These are phyloP conservation scores for Lactifluus hygrophoroides DNA, from an alignment of 768 basidiomycete genomes.

Conservation along the genomic window DNA sequence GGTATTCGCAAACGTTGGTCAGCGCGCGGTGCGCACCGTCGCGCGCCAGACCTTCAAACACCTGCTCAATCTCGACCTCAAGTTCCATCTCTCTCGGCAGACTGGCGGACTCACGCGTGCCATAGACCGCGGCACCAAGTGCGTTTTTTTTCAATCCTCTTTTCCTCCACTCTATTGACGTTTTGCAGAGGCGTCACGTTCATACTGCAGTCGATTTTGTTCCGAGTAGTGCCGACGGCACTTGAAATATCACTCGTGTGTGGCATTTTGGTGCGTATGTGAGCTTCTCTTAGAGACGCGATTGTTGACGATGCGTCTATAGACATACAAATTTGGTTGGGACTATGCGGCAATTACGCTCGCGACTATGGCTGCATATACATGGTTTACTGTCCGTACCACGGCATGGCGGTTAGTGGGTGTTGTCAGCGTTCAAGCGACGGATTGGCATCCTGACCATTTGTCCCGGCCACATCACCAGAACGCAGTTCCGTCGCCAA, in stretches of 20 bases:
- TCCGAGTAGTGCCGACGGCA: constrained; percentile 93
- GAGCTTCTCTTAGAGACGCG: not conserved
- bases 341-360: constrained; percentile 91
- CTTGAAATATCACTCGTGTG: constrained; percentile 95
- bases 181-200: constrained; percentile 84
- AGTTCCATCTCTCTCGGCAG: constrained; percentile 87
- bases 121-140: constrained; percentile 98
- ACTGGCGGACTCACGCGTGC: constrained; percentile 95
- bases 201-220: constrained; percentile 84
- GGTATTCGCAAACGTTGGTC: constrained; percentile 92
- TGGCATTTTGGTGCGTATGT: constrained; percentile 73
- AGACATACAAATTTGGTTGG: constrained; percentile 98
- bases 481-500: constrained; percentile 87
- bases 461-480: constrained; percentile 25
- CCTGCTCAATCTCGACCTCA: constrained; percentile 80
- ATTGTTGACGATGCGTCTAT: not conserved
- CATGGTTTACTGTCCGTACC: constrained; percentile 95
- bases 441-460: not conserved
- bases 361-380: constrained; percentile 79
- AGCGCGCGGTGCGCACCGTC: constrained; percentile 88
- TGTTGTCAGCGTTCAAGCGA: not conserved
- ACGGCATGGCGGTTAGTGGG: constrained; percentile 88
- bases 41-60: constrained; percentile 96
- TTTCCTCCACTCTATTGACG: not conserved
- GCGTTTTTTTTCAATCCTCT: constrained; percentile 21